Evolutionary conservation across 257 asterid genomes (phyloP).

Genomic region (Verbascum thapsus): DNA sequence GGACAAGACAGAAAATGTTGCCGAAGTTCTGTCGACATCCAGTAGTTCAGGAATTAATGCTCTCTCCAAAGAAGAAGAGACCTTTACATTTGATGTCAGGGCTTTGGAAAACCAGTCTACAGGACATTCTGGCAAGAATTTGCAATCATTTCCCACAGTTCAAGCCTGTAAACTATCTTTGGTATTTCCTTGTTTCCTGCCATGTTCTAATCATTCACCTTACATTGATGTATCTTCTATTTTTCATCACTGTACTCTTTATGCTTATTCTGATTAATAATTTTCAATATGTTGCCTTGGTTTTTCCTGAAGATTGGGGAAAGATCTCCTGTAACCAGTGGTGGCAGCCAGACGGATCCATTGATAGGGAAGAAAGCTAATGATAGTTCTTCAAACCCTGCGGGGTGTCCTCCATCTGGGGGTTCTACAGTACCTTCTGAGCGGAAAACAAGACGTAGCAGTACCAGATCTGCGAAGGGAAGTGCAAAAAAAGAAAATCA

Average conservation of each 20-base stretch:
- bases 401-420: constrained; percentile 42
- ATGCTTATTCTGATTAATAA: constrained; percentile 1
- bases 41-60: constrained; percentile 39
- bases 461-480: constrained; percentile 65
- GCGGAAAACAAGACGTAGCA: constrained; percentile 74
- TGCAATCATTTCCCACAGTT: constrained; percentile 44
- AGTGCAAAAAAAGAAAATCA: constrained; percentile 60
- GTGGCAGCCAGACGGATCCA: constrained; percentile 46
- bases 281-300: constrained; percentile 17
- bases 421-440: constrained; percentile 49
- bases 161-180: constrained; percentile 50
- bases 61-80: constrained; percentile 50
- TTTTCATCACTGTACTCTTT: constrained; percentile 13
- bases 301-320: constrained; percentile 53
- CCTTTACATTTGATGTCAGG: constrained; percentile 59
- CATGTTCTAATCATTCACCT: constrained; percentile 19
- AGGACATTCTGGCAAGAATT: constrained; percentile 43
- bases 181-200: constrained; percentile 44
- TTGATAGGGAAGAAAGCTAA: constrained; percentile 48
- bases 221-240: constrained; percentile 1
- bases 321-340: constrained; percentile 49
- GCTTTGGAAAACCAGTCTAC: constrained; percentile 51
- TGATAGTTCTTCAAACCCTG: constrained; percentile 44
- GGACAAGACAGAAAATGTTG: constrained; percentile 34
- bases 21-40: constrained; percentile 29